A percentile compares a stretch with the other conserved stretches of the same genome.
These are phyloP conservation scores for Polytrichum commune DNA, from an alignment of 225 moss, liverwort and hornwort species.

Conservation along the genomic window DNA sequence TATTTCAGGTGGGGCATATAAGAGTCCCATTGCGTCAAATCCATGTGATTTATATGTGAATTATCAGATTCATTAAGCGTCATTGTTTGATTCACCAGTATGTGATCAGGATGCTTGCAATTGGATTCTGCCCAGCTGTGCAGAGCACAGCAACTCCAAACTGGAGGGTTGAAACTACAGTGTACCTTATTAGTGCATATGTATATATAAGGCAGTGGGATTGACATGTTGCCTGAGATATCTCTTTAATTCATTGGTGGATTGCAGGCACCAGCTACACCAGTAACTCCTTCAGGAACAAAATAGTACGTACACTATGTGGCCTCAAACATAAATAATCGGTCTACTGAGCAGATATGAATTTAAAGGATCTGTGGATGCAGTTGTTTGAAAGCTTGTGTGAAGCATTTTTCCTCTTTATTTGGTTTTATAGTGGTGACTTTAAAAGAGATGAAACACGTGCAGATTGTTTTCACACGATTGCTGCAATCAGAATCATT, in stretches of 20 bases:
- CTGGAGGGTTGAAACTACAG: neutral
- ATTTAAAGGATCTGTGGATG: no score
- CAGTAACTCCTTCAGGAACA: conserved; percentile 38
- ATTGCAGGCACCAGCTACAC: conserved; percentile 42
- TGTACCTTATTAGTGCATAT: neutral
- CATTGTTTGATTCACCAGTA: neutral
- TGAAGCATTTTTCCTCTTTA: neutral
- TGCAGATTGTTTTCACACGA: neutral
- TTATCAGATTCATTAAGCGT: no score
- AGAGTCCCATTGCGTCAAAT: no score
- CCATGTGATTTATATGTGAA: no score
- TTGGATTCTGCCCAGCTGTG: neutral
- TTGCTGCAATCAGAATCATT: no score
- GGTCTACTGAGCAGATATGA: no score
- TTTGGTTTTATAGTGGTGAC: neutral
- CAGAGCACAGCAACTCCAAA: neutral
- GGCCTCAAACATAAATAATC: no score
- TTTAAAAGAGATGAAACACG: neutral
- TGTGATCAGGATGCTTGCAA: neutral
- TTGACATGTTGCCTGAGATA: neutral
- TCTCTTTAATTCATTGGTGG: conserved; percentile 1
- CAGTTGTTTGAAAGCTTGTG: neutral
- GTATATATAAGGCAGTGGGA: neutral
- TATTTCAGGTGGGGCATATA: no score
- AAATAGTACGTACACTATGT: conserved; percentile 31